Conservation (phyloP, 2,329 filamentous ascomycete genomes). For the Penicillium sp. region DNA sequence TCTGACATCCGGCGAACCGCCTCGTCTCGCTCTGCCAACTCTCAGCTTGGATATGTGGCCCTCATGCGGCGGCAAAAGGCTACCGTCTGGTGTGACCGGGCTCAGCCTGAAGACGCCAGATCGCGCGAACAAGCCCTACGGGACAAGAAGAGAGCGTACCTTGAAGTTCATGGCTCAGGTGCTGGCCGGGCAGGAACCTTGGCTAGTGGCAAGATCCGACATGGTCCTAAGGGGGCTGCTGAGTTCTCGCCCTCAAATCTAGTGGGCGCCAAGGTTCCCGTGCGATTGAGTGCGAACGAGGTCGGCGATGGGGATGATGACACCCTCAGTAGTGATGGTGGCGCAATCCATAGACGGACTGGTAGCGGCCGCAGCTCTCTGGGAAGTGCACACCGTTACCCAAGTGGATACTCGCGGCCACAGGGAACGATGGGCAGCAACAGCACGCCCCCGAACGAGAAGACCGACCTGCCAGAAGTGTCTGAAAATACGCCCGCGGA, state of each 20-base stretch:
- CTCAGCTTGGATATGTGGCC: constrained; percentile 81
- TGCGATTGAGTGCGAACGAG: constrained; percentile 91
- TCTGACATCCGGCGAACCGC: constrained; percentile 66
- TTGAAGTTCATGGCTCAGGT: constrained; percentile 69
- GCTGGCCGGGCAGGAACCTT: constrained; percentile 62
- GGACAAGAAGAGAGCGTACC: constrained; percentile 80
- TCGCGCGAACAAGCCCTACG: constrained; percentile 78
- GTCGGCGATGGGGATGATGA: constrained; percentile 84
- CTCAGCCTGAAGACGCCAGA: constrained; percentile 87
- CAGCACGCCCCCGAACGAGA: constrained; percentile 54
- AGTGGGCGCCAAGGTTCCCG: constrained; percentile 77
- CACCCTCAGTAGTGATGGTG: constrained; percentile 39
- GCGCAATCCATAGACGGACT: constrained; percentile 52
- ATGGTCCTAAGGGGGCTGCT: constrained; percentile 77
- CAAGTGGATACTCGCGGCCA: constrained; percentile 47
- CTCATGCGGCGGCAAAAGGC: constrained; percentile 96
- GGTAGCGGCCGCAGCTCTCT: constrained; percentile 61
- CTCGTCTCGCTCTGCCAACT: constrained; percentile 70
- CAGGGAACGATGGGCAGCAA: constrained; percentile 50
- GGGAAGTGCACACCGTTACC: constrained; percentile 46
- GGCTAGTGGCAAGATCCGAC: constrained; percentile 76
- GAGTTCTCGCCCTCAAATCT: constrained; percentile 77
- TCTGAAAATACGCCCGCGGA: constrained; percentile 40
- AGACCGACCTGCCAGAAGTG: constrained; percentile 44
- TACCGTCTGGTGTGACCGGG: constrained; percentile 95